phyloP scores from a whole-genome alignment of 305 asterid genomes.

The Coffea humblotiana region DNA sequence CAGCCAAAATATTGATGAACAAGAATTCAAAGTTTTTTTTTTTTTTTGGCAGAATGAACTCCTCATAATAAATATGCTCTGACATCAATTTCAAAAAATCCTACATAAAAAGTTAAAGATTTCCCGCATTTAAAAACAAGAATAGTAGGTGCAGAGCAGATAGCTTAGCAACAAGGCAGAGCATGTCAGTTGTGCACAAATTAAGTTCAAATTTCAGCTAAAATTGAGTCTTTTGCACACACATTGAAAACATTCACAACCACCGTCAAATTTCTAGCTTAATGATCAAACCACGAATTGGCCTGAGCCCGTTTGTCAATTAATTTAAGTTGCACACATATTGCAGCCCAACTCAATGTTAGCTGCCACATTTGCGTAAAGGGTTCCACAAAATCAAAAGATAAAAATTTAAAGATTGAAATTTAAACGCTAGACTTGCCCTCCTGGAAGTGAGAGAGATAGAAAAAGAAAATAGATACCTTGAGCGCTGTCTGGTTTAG shows the following conservation, averaged over 20 bases:
- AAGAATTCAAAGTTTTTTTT: background rate
- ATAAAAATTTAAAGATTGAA: background rate
- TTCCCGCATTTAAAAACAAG: too few species aligned
- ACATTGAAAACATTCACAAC: background rate
- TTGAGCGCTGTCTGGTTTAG: slow-evolving; percentile 54
- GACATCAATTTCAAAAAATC: background rate
- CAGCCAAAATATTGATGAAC: background rate
- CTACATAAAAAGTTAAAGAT: background rate
- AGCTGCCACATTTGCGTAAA: background rate
- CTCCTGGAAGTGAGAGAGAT: background rate
- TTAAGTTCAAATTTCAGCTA: background rate
- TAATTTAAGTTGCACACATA: background rate
- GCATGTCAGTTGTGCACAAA: background rate
- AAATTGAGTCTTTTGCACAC: background rate
- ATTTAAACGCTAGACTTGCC: background rate
- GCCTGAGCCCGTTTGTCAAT: background rate
- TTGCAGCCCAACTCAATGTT: background rate
- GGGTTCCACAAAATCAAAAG: background rate
- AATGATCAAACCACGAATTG: background rate
- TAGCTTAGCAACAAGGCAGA: background rate
- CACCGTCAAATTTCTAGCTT: background rate
- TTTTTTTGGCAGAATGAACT: background rate
- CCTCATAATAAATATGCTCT: background rate
- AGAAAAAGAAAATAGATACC: slow-evolving; percentile 33
- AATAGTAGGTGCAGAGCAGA: too few species aligned